A percentile compares a stretch with the other conserved stretches of the same genome.
Conservation (phyloP, 345 rosid species). For the Triadica sebifera region DNA sequence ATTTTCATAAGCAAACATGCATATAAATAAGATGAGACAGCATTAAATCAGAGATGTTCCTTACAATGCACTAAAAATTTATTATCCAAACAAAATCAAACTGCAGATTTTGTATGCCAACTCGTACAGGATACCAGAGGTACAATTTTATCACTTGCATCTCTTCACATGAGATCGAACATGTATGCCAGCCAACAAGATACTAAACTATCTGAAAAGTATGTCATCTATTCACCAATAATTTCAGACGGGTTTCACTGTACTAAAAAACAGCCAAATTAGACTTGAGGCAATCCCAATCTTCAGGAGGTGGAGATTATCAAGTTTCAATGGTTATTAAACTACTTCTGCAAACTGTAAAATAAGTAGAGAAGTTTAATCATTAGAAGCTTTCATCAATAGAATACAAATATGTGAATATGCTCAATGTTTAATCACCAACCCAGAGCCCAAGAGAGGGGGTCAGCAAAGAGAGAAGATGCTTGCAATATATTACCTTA, state of each 20-base stretch:
- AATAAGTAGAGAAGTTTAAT: neutral
- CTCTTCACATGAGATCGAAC: constrained; percentile 12
- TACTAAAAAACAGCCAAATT: constrained; percentile 18
- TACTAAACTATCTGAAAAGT: constrained; percentile 5
- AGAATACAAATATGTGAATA: neutral
- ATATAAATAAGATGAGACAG: too few relatives aligned
- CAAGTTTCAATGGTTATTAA: neutral
- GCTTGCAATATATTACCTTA: constrained; percentile 5
- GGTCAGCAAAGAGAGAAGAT: neutral
- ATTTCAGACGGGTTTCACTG: constrained; percentile 17
- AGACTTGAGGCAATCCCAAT: constrained; percentile 11
- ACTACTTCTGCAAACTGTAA: neutral
- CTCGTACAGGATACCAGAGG: neutral
- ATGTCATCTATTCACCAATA: constrained; percentile 18
- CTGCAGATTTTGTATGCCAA: constrained; percentile 1
- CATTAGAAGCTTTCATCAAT: neutral
- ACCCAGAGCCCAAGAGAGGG: too few relatives aligned
- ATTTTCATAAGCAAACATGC: too few relatives aligned
- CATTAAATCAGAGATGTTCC: neutral
- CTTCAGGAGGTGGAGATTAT: neutral
- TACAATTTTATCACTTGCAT: constrained; percentile 6
- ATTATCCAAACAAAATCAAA: neutral
- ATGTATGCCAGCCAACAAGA: constrained; percentile 5
- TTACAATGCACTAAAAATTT: constrained; percentile 4
- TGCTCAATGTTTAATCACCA: neutral